Evolutionary conservation across 495 filamentous ascomycete species (phyloP), one percentile per base, ranked within the genome.

Genomic region (Aspergillus olivimuriae): DNA sequence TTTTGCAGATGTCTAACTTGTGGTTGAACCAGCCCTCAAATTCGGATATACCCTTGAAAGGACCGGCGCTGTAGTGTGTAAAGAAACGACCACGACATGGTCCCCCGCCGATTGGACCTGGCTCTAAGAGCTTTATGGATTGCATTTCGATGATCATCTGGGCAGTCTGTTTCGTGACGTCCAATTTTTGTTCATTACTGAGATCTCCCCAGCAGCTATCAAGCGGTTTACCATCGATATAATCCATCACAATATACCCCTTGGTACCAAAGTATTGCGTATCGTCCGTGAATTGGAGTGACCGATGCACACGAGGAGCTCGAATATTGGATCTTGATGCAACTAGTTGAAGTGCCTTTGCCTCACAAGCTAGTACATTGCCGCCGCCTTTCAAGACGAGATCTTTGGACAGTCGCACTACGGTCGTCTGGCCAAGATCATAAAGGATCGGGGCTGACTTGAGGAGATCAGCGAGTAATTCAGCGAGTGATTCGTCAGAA

Each of bases 161-260:
- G 11, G 24, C 24, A 28, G 51, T 19, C 23, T 63, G 60, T 1
- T 15, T 8, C 9, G 47, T 37, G 35, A 63, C 44, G 12, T 54
- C 31, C 17, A 34, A 22, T 17, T 47, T 24, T 35, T 57, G 53
- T 4, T 22, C n/a, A 9, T 51, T 38, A 37, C 11, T 18, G 31
- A 60, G 50, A 8, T 21, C 12, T 19, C 41, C 35, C 62, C 56
- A 66, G 39, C 55, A 51, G 20, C 52, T 47, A 34, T 50, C 50
- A 32, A 62, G 51, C 1, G 51, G 36, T 42, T 56, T 17, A 15
- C 62, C 56, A 17, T 41, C 3, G 44, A 65, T 48, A 47, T 50
- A 65, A 51, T 65, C 55, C 56, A 66, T 63, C n/a, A 64, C 43
- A 47, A 66, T 54, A 43, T 57, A 63, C 4, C 58, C 48, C 24